Conservation (phyloP, 2,329 filamentous ascomycete species). For the Bipolaris bicolor region DNA sequence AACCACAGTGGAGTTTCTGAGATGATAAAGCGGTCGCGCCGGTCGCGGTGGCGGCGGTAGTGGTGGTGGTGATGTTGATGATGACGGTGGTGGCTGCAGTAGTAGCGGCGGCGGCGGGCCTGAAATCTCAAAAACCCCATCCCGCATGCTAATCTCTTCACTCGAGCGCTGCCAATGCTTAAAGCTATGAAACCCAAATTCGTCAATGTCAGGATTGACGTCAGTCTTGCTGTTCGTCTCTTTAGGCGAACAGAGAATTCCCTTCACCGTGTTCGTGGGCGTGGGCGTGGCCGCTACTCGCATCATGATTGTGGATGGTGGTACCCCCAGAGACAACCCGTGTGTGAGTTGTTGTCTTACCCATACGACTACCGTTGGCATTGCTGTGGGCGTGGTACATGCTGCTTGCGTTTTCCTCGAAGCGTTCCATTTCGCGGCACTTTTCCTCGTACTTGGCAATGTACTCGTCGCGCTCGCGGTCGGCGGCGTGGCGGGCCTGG, state of each 20-base stretch:
- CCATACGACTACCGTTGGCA: constrained; percentile 5
- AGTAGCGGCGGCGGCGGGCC: background rate
- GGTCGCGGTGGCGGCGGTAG: background rate
- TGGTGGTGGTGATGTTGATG: too few species aligned
- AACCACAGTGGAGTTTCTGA: background rate
- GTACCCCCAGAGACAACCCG: constrained; percentile 26
- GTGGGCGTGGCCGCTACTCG: constrained; percentile 2
- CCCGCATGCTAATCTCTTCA: background rate
- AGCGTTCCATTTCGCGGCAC: constrained; percentile 32
- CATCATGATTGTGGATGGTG: constrained; percentile 23
- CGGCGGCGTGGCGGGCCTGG: constrained; percentile 27
- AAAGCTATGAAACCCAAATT: constrained; percentile 2
- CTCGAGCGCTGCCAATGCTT: background rate
- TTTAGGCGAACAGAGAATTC: constrained; percentile 13
- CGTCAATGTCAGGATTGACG: background rate
- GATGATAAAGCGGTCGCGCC: background rate
- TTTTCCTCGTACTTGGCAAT: constrained; percentile 34
- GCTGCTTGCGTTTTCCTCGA: constrained; percentile 24
- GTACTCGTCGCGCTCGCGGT: constrained; percentile 32
- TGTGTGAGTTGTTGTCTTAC: constrained; percentile 10
- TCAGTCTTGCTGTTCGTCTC: background rate
- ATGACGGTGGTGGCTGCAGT: too few species aligned
- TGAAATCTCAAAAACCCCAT: constrained; percentile 1
- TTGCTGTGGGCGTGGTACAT: constrained; percentile 20
- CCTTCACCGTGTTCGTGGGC: constrained; percentile 9